phyloP scores from a whole-genome alignment of 257 asterid species.

The Echites panduratus region DNA sequence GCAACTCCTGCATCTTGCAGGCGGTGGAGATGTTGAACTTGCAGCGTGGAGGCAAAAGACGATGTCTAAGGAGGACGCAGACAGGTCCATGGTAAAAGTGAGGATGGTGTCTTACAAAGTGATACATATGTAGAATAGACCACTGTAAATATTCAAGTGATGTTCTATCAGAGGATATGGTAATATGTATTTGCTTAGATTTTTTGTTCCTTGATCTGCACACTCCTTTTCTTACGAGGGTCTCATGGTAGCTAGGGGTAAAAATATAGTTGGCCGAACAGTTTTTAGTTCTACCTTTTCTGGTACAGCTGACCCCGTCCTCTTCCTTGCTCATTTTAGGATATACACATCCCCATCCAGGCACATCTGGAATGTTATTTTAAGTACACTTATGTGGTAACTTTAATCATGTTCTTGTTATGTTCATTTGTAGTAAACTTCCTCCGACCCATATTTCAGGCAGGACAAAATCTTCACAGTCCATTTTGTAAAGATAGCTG shows the following conservation, averaged over 20 bases:
- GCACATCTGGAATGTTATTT: no score
- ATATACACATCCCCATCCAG: neutral
- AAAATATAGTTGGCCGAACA: neutral
- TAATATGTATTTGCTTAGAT: neutral
- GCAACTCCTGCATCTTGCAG: conserved; percentile 28
- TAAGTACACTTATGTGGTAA: neutral
- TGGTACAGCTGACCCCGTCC: neutral
- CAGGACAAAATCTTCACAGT: neutral
- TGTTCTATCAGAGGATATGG: neutral
- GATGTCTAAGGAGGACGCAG: conserved; percentile 80
- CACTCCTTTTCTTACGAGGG: neutral
- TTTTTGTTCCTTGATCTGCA: neutral
- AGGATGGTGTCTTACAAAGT: neutral
- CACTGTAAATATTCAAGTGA: conserved; percentile 15
- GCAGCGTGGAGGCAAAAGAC: conserved; percentile 49
- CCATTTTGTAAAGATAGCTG: neutral
- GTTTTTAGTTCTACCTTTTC: neutral
- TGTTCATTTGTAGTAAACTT: neutral
- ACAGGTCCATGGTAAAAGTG: conserved; percentile 67
- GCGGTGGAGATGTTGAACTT: conserved; percentile 59
- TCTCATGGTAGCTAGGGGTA: neutral
- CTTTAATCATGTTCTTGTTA: neutral
- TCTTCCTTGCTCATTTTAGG: neutral
- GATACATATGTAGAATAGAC: neutral
- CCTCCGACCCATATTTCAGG: neutral